These are phyloP conservation scores for Paramecium sexaurelia DNA, from an alignment of 73 alveolate genomes.

Conservation along the genomic window DNA sequence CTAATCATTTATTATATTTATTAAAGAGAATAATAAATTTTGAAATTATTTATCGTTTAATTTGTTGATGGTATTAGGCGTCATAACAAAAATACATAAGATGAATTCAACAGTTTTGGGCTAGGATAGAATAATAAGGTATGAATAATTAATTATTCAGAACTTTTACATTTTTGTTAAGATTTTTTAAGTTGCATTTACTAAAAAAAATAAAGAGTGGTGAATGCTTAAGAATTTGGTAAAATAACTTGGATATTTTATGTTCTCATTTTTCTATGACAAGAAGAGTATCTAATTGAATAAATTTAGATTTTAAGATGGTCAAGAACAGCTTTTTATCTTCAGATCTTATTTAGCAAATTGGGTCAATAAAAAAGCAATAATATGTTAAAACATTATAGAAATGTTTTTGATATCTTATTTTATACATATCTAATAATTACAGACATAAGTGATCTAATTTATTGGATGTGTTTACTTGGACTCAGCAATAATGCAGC, in stretches of 20 bases:
- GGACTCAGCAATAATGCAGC: constrained; percentile 4
- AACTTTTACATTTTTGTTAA: constrained; percentile 27
- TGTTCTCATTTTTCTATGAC: constrained; percentile 31
- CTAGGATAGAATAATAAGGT: constrained; percentile 30
- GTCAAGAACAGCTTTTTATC: constrained; percentile 35
- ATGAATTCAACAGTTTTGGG: constrained; percentile 34
- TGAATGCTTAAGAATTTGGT: neutral
- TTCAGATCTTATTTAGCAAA: neutral
- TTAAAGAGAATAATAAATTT: too few relatives aligned
- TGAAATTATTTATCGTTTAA: neutral
- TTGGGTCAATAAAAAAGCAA: neutral
- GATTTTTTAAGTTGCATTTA: neutral
- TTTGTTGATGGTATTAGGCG: neutral
- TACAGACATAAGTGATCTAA: constrained; percentile 8
- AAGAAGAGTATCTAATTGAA: neutral
- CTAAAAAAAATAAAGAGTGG: neutral
- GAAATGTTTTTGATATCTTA: neutral
- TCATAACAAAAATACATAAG: neutral
- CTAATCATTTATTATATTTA: too few relatives aligned
- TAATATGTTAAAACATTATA: neutral
- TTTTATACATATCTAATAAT: neutral
- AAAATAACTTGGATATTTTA: neutral
- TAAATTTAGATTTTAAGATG: constrained; percentile 28
- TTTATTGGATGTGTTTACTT: neutral
- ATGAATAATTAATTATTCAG: neutral